Evolutionary conservation across 208 protist genomes (phyloP).

Genomic region (Trypanosoma conorhini): DNA sequence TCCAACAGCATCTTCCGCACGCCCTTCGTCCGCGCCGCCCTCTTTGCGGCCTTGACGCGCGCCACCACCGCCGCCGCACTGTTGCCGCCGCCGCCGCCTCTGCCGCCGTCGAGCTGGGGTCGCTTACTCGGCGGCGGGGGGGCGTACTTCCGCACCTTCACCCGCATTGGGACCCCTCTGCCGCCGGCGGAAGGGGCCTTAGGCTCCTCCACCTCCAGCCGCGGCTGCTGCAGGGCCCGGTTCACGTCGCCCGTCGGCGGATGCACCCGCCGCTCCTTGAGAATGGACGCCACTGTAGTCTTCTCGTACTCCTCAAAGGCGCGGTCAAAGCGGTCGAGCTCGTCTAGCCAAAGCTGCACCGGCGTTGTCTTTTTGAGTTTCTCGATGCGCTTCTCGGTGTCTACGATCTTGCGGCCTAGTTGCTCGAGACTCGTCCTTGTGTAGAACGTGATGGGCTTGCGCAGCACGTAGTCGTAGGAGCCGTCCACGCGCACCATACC

Average conservation of each 20-base stretch:
- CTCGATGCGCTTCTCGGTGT: slow-evolving; percentile 63
- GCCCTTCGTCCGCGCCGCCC: slow-evolving; percentile 16
- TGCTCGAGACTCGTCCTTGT: slow-evolving; percentile 84
- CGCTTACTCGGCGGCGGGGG: slow-evolving; percentile 63
- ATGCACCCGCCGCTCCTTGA: slow-evolving; percentile 68
- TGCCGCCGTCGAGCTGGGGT: slow-evolving; percentile 9
- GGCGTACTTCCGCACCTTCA: slow-evolving; percentile 58
- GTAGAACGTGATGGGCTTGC: slow-evolving; percentile 89
- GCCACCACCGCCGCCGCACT: slow-evolving; percentile 20
- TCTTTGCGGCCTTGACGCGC: slow-evolving; percentile 33
- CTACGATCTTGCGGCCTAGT: slow-evolving; percentile 57
- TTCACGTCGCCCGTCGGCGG: slow-evolving; percentile 52
- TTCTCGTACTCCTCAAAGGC: slow-evolving; percentile 78
- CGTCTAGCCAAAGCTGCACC: slow-evolving; percentile 84
- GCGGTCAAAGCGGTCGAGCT: slow-evolving; percentile 92
- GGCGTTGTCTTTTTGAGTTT: slow-evolving; percentile 80
- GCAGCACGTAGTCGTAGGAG: slow-evolving; percentile 84
- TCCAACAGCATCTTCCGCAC: slow-evolving; percentile 58
- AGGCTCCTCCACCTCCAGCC: slow-evolving; percentile 55
- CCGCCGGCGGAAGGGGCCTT: slow-evolving; percentile 20
- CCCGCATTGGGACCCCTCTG: slow-evolving; percentile 38
- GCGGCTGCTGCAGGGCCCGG: slow-evolving; percentile 50
- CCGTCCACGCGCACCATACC: slow-evolving; percentile 76
- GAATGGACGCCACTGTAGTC: slow-evolving; percentile 63
- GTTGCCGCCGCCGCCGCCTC: slow-evolving; percentile 11